phyloP scores from a whole-genome alignment of 345 rosid genomes.

The Alliaria petiolata region DNA sequence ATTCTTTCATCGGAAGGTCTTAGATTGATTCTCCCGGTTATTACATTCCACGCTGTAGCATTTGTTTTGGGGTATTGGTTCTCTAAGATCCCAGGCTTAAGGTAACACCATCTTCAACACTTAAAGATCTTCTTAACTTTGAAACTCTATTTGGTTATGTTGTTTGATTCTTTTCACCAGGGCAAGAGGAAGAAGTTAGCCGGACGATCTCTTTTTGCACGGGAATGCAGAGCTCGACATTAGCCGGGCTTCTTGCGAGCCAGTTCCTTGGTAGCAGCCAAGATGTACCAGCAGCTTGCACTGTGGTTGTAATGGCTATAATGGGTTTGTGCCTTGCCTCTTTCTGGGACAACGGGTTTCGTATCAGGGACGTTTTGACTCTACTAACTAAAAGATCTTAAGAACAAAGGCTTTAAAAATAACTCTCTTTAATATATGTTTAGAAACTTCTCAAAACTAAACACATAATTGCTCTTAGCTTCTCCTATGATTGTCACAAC shows the following conservation, averaged over 20 bases:
- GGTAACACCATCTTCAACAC: constrained; percentile 39
- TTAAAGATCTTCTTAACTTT: neutral
- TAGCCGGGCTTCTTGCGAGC: constrained; percentile 85
- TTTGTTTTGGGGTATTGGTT: constrained; percentile 83
- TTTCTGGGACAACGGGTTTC: constrained; percentile 76
- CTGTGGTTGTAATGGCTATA: constrained; percentile 95
- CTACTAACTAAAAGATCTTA: too few relatives aligned
- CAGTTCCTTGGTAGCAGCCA: constrained; percentile 88
- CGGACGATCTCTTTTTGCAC: constrained; percentile 87
- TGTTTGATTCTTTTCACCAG: constrained; percentile 22
- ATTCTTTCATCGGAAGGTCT: constrained; percentile 70
- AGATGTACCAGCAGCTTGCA: constrained; percentile 93
- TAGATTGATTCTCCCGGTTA: constrained; percentile 65
- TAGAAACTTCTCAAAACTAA: too few relatives aligned
- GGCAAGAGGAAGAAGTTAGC: constrained; percentile 90
- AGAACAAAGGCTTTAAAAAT: too few relatives aligned
- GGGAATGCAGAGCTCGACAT: constrained; percentile 95
- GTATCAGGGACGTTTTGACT: constrained; percentile 55
- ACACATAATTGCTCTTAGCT: too few relatives aligned
- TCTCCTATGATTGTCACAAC: too few relatives aligned
- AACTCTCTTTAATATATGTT: too few relatives aligned
- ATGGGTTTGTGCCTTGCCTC: constrained; percentile 95
- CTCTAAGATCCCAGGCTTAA: constrained; percentile 67
- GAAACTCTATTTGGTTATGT: neutral
- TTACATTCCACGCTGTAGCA: constrained; percentile 74